phyloP scores from a whole-genome alignment of 192 early-diverging fungal species.

The Podila epicladia region DNA sequence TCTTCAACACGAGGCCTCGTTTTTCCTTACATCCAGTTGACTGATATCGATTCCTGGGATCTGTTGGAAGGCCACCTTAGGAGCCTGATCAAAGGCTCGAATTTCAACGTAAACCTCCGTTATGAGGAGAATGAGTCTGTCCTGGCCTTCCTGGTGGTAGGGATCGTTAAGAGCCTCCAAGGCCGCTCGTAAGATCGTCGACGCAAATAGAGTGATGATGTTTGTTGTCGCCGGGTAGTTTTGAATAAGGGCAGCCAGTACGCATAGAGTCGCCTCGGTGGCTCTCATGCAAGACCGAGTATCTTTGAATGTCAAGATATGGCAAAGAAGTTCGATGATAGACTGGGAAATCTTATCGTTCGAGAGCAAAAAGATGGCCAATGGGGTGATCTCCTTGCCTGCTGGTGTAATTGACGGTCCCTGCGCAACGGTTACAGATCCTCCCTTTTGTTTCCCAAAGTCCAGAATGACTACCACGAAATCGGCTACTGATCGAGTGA shows the following conservation, averaged over 20 bases:
- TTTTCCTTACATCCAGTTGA: conserved; percentile 28
- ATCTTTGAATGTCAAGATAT: conserved; percentile 39
- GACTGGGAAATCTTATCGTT: conserved; percentile 16
- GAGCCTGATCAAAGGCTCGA: conserved; percentile 28
- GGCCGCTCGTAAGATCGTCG: conserved; percentile 19
- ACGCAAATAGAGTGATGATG: conserved; percentile 15
- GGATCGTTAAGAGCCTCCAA: conserved; percentile 41
- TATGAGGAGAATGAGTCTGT: conserved; percentile 39
- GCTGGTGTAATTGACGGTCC: neutral
- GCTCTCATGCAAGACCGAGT: conserved; percentile 24
- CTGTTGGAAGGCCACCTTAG: conserved; percentile 29
- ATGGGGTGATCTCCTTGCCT: conserved; percentile 26
- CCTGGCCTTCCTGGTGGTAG: conserved; percentile 48
- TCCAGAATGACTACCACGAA: conserved; percentile 29
- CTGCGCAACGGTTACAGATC: too few relatives aligned
- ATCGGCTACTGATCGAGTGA: conserved; percentile 13
- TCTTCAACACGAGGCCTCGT: neutral
- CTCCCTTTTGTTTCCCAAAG: conserved; percentile 8
- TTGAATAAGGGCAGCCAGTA: conserved; percentile 20
- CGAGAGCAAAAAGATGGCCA: conserved; percentile 24
- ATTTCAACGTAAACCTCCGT: conserved; percentile 50
- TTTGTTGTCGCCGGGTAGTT: conserved; percentile 22
- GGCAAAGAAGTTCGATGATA: conserved; percentile 19
- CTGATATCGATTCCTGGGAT: conserved; percentile 16
- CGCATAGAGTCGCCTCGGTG: conserved; percentile 17